Conservation (phyloP, 2,329 filamentous ascomycete genomes). For the Aspergillus oerlinghausenensis region DNA sequence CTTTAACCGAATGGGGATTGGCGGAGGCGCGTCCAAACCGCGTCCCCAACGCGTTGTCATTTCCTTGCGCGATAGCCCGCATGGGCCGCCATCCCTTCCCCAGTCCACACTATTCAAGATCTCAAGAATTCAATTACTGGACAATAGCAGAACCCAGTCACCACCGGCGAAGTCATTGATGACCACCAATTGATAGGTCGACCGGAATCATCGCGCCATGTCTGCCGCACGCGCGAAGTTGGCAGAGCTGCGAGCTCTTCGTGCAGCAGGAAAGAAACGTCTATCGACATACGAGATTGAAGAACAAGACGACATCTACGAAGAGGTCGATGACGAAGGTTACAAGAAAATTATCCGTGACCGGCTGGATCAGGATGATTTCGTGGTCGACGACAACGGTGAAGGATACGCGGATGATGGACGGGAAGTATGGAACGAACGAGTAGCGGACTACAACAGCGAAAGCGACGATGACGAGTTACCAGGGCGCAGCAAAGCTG, state of each 20-base stretch:
- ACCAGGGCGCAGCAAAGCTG: conserved; percentile 55
- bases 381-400: conserved; percentile 97
- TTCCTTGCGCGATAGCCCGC: conserved; percentile 11
- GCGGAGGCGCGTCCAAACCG: conserved; percentile 20
- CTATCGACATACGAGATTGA: conserved; percentile 82
- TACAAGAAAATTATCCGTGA: conserved; percentile 95
- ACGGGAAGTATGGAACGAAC: conserved; percentile 83
- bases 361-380: conserved; percentile 89
- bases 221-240: conserved; percentile 31
- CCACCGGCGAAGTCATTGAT: conserved; percentile 3
- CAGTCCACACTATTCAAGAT: conserved; percentile 5
- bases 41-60: conserved; percentile 18
- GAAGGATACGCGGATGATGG: conserved; percentile 96
- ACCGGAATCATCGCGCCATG: conserved; percentile 20
- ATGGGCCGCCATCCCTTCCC: conserved; percentile 10
- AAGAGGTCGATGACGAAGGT: conserved; percentile 92
- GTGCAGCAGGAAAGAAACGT: conserved; percentile 84
- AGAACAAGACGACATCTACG: conserved; percentile 81
- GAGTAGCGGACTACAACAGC: conserved; percentile 55
- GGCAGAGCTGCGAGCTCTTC: conserved; percentile 77
- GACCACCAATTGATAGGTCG: background rate
- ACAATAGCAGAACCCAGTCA: conserved; percentile 1
- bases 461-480: conserved; percentile 76
- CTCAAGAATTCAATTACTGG: background rate
- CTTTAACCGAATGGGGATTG: conserved; percentile 16